Conservation (phyloP, 1,284 basidiomycete genomes). For the Pascua guehoae region DNA sequence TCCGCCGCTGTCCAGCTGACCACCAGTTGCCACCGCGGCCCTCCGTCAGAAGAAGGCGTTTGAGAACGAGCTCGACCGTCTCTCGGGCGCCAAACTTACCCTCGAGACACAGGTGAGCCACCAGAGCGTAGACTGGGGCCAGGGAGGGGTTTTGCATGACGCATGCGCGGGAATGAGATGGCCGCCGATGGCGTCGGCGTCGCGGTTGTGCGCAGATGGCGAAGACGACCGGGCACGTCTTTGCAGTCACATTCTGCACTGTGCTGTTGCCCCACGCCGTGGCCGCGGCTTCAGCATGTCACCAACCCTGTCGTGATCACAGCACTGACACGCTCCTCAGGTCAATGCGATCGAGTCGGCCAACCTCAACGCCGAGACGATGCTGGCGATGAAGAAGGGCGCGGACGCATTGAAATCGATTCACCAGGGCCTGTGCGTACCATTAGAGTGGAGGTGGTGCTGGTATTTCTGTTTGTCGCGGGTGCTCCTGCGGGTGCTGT, state of each 20-base stretch:
- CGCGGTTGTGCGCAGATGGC: background rate
- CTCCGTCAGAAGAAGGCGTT: conserved; percentile 90
- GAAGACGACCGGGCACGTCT: background rate
- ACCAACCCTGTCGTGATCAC: background rate
- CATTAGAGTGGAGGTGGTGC: background rate
- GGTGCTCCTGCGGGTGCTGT: background rate
- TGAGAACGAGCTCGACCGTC: conserved; percentile 81
- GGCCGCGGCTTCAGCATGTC: background rate
- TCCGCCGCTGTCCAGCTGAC: background rate
- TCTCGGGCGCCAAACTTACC: conserved; percentile 84
- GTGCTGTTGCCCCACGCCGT: background rate
- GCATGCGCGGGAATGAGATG: background rate
- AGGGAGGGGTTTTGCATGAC: background rate
- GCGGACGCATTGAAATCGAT: conserved; percentile 87
- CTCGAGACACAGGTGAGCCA: conserved; percentile 75
- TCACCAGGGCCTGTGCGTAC: conserved; percentile 80
- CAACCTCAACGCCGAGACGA: conserved; percentile 97
- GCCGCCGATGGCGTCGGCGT: background rate
- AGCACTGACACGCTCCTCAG: conserved; percentile 26
- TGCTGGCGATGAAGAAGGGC: conserved; percentile 96
- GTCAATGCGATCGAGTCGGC: conserved; percentile 96
- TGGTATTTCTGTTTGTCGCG: background rate
- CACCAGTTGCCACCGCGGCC: conserved; percentile 78
- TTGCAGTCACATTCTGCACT: background rate
- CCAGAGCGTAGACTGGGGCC: background rate